phyloP scores from a whole-genome alignment of 164 flowering plant genomes.

The Taxillus chinensis region DNA sequence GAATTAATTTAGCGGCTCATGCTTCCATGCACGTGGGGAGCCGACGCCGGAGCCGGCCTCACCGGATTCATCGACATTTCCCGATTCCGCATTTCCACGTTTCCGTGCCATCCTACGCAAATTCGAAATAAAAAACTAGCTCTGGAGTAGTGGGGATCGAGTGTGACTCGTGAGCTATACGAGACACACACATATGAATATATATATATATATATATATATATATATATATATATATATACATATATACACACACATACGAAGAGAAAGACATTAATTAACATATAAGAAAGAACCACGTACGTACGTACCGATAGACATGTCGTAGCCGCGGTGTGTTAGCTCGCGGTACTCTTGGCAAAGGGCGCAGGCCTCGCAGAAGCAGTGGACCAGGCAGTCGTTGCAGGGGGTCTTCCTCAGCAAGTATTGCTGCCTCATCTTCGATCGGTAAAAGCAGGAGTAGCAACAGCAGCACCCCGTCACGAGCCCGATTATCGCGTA shows the following conservation, averaged over 20 bases:
- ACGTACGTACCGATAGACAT: slow-evolving; percentile 16
- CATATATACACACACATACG: too few species aligned
- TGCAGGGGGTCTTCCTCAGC: slow-evolving; percentile 20
- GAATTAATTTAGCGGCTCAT: slow-evolving; percentile 21
- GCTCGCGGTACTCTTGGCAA: slow-evolving; percentile 36
- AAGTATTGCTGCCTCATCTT: slow-evolving; percentile 30
- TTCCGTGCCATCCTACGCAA: slow-evolving; percentile 43
- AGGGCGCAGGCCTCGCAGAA: slow-evolving; percentile 32
- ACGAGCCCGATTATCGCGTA: slow-evolving; percentile 17
- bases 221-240: too few species aligned
- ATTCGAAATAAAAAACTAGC: too few species aligned
- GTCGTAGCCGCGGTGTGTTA: slow-evolving; percentile 25
- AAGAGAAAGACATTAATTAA: too few species aligned
- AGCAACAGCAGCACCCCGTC: slow-evolving; percentile 22
- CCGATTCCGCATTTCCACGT: slow-evolving; percentile 25
- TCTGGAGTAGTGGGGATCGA: too few species aligned
- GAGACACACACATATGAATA: too few species aligned
- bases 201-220: too few species aligned
- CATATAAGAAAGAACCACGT: too few species aligned
- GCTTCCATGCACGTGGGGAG: slow-evolving; percentile 22
- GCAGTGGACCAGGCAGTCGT: slow-evolving; percentile 26
- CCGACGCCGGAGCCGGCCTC: slow-evolving; percentile 11
- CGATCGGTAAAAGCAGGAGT: slow-evolving; percentile 28
- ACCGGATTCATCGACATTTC: slow-evolving; percentile 15
- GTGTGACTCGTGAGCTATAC: too few species aligned